A percentile compares a stretch with the other conserved stretches of the same genome.
These are phyloP conservation scores for Ganoderma boninense DNA, from an alignment of 1,284 basidiomycete genomes.

Conservation along the genomic window DNA sequence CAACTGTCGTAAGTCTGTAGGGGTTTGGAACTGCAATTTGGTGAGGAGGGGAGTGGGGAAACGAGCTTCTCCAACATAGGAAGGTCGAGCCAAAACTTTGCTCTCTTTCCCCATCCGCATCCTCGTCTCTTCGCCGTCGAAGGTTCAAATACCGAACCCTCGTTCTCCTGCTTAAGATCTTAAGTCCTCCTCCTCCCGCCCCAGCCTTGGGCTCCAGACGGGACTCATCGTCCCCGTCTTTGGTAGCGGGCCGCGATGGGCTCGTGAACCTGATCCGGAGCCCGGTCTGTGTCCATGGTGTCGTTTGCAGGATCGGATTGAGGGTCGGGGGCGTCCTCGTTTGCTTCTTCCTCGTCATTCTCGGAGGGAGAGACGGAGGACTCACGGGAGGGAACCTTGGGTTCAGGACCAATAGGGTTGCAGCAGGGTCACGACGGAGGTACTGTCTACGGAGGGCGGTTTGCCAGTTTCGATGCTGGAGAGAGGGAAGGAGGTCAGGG, in stretches of 20 bases:
- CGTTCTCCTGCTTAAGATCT: slow-evolving; percentile 24
- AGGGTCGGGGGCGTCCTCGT: slow-evolving; percentile 12
- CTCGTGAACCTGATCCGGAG: background rate
- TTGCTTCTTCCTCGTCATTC: slow-evolving; percentile 9
- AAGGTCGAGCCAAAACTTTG: slow-evolving; percentile 74
- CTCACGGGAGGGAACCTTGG: slow-evolving; percentile 37
- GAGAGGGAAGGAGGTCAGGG: slow-evolving; percentile 18
- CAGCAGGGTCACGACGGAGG: slow-evolving; percentile 68
- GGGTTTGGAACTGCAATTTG: slow-evolving; percentile 88
- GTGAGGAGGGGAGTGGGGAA: slow-evolving; percentile 69
- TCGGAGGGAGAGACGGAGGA: slow-evolving; percentile 38
- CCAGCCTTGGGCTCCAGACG: background rate
- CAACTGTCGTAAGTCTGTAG: slow-evolving; percentile 63
- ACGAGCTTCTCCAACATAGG: slow-evolving; percentile 81
- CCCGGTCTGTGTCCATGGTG: slow-evolving; percentile 1
- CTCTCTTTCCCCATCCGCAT: slow-evolving; percentile 47
- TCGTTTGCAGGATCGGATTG: slow-evolving; percentile 9
- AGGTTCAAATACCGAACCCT: slow-evolving; percentile 2
- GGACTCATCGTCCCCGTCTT: background rate
- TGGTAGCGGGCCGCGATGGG: background rate
- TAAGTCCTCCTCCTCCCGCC: slow-evolving; percentile 18
- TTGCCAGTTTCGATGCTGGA: slow-evolving; percentile 81
- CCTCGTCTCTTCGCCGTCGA: slow-evolving; percentile 5
- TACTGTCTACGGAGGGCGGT: slow-evolving; percentile 76
- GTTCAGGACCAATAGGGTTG: slow-evolving; percentile 75